These are phyloP conservation scores for Pichia exigua DNA, from an alignment of 805 yeast species.

Conservation along the genomic window DNA sequence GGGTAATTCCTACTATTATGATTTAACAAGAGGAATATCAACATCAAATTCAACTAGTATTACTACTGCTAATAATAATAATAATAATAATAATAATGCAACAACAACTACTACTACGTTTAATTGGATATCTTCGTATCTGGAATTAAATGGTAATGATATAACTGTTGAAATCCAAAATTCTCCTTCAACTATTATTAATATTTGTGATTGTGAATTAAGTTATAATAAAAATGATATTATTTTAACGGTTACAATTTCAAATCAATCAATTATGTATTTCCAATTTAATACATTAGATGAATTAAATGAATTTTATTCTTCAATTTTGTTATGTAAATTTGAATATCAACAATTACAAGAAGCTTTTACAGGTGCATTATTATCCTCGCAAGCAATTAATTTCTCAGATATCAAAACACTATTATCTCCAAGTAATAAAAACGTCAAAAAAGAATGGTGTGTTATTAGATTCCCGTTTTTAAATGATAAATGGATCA, in stretches of 20 bases:
- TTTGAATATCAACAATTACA: constrained; percentile 50
- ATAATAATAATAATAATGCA: no score
- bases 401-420: constrained; percentile 51
- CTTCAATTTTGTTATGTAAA: constrained; percentile 45
- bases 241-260: constrained; percentile 17
- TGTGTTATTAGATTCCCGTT: constrained; percentile 54
- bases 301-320: constrained; percentile 28
- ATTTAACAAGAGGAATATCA: background rate
- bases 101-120: background rate
- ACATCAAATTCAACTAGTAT: no score
- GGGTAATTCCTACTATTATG: constrained; percentile 6
- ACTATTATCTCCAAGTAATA: constrained; percentile 42
- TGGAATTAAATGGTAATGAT: constrained; percentile 43
- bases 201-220: constrained; percentile 39
- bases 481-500: constrained; percentile 50
- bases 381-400: constrained; percentile 51
- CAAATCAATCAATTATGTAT: constrained; percentile 18
- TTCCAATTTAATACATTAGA: constrained; percentile 21
- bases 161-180: constrained; percentile 33
- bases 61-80: no score
- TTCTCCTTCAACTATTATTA: constrained; percentile 41
- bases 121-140: constrained; percentile 22
- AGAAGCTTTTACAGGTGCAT: constrained; percentile 59
- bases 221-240: constrained; percentile 6
- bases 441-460: constrained; percentile 48